phyloP scores from a whole-genome alignment of 306 rosid species.

The Cyamopsis tetragonoloba region DNA sequence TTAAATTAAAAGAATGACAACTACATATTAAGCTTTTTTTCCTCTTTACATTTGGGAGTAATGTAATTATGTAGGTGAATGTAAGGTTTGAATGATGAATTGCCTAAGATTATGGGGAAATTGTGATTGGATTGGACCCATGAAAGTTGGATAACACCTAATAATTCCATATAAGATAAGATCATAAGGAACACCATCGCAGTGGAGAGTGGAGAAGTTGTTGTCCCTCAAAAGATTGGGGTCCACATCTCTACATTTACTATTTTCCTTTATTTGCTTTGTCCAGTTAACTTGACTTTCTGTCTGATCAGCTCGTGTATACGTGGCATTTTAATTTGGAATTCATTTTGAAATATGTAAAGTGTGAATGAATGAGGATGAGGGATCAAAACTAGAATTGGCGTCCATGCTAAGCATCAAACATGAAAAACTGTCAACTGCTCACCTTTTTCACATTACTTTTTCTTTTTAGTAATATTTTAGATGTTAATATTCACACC shows the following conservation, averaged over 20 bases:
- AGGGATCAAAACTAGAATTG: neutral
- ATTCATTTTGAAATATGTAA: neutral
- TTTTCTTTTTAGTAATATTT: no score
- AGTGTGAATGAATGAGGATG: no score
- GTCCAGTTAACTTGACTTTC: constrained; percentile 5
- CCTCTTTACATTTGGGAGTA: neutral
- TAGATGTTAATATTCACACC: no score
- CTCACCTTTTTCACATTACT: constrained; percentile 17
- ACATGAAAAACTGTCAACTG: neutral
- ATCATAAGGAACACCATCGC: neutral
- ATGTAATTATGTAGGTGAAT: neutral
- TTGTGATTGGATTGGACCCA: neutral
- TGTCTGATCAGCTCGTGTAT: neutral
- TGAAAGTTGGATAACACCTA: constrained; percentile 21
- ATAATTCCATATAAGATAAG: neutral
- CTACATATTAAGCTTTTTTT: no score
- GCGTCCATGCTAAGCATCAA: constrained; percentile 18
- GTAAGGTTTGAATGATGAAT: neutral
- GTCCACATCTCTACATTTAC: constrained; percentile 8
- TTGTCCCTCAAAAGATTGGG: neutral
- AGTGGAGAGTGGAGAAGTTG: constrained; percentile 10
- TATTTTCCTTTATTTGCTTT: neutral
- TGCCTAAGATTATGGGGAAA: neutral
- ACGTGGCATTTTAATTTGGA: neutral
- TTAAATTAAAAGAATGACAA: no score